Evolutionary conservation across 495 filamentous ascomycete species (phyloP).

Genomic region (Penicillium atrosanguineum): DNA sequence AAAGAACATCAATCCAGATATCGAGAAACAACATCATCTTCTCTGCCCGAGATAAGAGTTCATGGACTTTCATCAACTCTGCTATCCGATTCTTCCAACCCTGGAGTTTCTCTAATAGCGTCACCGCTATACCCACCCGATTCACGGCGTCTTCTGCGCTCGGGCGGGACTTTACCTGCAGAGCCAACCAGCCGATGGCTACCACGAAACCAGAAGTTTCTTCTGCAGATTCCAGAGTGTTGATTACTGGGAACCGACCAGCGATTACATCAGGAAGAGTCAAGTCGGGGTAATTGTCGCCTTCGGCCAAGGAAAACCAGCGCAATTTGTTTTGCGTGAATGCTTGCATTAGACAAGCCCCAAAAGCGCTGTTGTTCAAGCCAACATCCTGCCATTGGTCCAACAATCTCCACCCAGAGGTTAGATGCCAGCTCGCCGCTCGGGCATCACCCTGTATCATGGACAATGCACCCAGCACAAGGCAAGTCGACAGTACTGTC

Average conservation of each 20-base stretch:
- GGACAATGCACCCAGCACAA: slow-evolving; percentile 46
- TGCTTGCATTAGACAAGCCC: background rate
- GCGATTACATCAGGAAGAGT: background rate
- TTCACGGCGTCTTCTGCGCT: no score
- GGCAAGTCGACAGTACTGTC: slow-evolving; percentile 36
- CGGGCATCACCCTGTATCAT: slow-evolving; percentile 45
- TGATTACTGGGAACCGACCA: background rate
- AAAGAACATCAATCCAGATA: slow-evolving; percentile 14
- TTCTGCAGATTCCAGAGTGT: background rate
- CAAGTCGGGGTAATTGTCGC: background rate
- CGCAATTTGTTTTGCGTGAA: background rate
- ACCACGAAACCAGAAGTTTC: background rate
- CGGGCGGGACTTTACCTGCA: slow-evolving; percentile 1
- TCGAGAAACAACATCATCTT: no score
- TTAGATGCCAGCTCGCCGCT: slow-evolving; percentile 25
- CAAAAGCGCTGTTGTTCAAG: background rate
- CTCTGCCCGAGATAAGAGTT: no score
- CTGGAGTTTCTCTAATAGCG: no score
- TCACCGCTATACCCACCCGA: no score
- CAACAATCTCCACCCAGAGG: slow-evolving; percentile 6
- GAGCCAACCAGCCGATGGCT: slow-evolving; percentile 6
- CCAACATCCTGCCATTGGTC: slow-evolving; percentile 5
- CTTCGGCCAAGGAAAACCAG: background rate
- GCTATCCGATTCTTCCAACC: no score
- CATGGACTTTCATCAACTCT: no score